Percentiles rank a stretch among this genome's conserved stretches.
Conservation (phyloP, 148 eudicot species). For the Cornus florida region DNA sequence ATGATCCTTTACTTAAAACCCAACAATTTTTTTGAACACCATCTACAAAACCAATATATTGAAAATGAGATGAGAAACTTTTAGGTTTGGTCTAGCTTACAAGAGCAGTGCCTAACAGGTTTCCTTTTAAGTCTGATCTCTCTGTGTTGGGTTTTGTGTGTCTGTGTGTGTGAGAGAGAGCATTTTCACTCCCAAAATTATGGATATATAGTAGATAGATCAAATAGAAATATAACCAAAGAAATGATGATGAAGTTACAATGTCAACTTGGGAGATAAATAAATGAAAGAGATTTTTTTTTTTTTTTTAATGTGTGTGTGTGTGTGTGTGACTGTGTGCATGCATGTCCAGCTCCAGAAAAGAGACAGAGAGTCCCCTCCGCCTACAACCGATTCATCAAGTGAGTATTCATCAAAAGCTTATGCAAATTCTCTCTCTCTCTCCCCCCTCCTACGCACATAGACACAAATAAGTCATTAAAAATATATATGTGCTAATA, state of each 20-base stretch:
- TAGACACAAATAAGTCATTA: no score
- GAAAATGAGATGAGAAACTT: no score
- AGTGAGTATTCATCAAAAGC: conserved; percentile 44
- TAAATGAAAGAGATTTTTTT: not conserved
- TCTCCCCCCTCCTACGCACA: not conserved
- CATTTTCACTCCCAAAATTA: not conserved
- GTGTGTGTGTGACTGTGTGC: not conserved
- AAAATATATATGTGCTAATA: no score
- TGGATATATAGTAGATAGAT: not conserved
- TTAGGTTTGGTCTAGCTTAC: no score
- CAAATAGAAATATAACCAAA: not conserved
- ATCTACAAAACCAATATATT: no score
- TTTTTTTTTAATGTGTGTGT: no score
- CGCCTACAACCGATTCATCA: conserved; percentile 95
- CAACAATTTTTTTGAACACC: no score
- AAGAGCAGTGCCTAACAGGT: no score
- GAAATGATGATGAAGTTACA: not conserved
- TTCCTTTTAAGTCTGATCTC: no score
- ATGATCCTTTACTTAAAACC: not conserved
- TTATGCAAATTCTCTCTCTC: not conserved
- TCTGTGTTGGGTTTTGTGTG: not conserved
- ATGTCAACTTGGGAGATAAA: no score
- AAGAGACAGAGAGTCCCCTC: conserved; percentile 95
- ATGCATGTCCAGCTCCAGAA: conserved; percentile 64
- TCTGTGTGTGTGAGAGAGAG: not conserved